Conservation (phyloP, 192 early-diverging fungal species). For the Rhizophagus sp. region DNA sequence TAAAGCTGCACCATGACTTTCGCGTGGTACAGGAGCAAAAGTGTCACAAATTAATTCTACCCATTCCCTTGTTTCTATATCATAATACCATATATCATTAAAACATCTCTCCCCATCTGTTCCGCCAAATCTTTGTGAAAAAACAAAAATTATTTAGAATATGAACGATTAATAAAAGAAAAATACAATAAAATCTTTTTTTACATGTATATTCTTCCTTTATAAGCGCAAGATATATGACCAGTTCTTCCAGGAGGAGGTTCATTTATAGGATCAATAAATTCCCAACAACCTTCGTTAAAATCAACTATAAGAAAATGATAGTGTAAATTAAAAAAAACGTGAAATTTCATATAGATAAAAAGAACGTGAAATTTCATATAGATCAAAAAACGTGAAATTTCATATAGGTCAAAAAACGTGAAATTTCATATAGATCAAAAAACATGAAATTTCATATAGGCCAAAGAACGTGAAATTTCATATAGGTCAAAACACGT, state of each 20-base stretch:
- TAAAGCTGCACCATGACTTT: conserved; percentile 37
- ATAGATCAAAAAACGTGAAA: not conserved
- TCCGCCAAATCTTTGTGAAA: conserved; percentile 52
- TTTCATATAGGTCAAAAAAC: too few relatives aligned
- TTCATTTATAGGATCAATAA: conserved; percentile 21
- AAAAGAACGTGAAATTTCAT: too few relatives aligned
- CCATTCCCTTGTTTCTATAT: conserved; percentile 45
- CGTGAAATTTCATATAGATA: too few relatives aligned
- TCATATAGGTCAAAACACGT: too few relatives aligned
- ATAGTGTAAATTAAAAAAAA: not conserved
- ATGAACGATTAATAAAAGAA: not conserved
- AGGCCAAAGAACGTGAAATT: not conserved
- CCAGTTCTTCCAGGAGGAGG: conserved; percentile 21
- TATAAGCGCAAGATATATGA: conserved; percentile 23
- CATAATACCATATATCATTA: conserved; percentile 61
- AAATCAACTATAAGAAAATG: conserved; percentile 1
- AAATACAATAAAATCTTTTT: not conserved
- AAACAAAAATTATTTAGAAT: not conserved
- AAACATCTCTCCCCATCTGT: conserved; percentile 47
- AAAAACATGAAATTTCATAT: too few relatives aligned
- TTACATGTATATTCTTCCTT: conserved; percentile 33
- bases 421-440: too few relatives aligned
- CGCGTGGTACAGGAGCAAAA: conserved; percentile 48
- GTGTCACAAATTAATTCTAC: conserved; percentile 41
- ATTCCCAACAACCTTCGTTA: conserved; percentile 11